Percentiles rank a stretch among this genome's conserved stretches.
Conservation (phyloP, 306 rosid genomes). For the Glycine latifolia region DNA sequence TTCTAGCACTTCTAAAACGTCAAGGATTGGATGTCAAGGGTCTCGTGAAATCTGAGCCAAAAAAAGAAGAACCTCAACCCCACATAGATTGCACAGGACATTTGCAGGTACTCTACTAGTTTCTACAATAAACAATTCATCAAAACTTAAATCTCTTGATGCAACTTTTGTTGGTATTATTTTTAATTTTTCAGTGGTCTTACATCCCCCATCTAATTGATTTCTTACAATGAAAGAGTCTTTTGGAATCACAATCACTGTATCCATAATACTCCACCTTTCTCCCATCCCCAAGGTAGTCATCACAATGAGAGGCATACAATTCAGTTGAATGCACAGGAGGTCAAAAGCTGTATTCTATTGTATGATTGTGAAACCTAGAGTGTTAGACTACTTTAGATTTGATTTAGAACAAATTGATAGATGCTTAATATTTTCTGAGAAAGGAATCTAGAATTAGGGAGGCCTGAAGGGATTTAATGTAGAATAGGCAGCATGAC, state of each 20-base stretch:
- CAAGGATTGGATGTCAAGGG: constrained; percentile 99
- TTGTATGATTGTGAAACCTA: constrained; percentile 26
- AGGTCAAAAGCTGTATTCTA: constrained; percentile 15
- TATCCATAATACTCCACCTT: constrained; percentile 32
- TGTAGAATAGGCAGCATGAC: constrained; percentile 1
- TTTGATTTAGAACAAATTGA: constrained; percentile 30
- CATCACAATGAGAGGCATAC: constrained; percentile 40
- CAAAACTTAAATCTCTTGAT: constrained; percentile 41
- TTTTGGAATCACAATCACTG: constrained; percentile 16
- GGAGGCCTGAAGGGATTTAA: not conserved
- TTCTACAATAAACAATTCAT: constrained; percentile 31
- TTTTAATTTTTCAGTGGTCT: constrained; percentile 26
- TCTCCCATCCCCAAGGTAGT: constrained; percentile 24
- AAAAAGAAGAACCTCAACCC: constrained; percentile 93
- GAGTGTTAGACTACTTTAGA: not conserved
- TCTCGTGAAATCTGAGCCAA: constrained; percentile 85
- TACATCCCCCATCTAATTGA: constrained; percentile 18
- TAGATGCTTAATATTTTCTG: constrained; percentile 38
- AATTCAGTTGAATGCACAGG: constrained; percentile 8
- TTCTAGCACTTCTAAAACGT: constrained; percentile 92
- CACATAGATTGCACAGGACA: constrained; percentile 95
- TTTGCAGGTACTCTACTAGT: constrained; percentile 72
- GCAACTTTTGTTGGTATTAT: constrained; percentile 13
- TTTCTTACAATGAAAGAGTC: constrained; percentile 30
- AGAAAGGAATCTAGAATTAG: constrained; percentile 26